Evolutionary conservation across 371 early-diverging fungal genomes (phyloP), one percentile per base, ranked within the genome.

Genomic region (Coemansia sp.): DNA sequence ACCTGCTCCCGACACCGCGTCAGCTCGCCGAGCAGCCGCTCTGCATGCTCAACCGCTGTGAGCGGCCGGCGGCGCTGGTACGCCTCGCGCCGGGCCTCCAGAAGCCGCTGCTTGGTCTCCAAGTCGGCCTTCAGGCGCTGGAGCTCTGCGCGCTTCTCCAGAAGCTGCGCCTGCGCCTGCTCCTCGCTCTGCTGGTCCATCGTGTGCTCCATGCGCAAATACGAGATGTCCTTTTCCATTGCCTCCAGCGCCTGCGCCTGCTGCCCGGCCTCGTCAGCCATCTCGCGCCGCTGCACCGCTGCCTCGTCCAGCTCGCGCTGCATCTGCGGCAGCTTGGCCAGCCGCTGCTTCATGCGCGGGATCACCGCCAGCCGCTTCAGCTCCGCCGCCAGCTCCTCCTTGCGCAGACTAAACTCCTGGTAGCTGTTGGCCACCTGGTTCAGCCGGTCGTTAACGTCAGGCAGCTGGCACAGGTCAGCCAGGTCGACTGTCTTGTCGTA

Each of bases 401-500:
- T 76, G 40, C 64, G 59, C 20, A 66, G 55, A 14, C 54, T 58
- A 20, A 72, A 67, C 0, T 76, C 77, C 55, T 71, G 74, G 66
- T 77, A 77, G 42, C 53, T 61, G 50, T 77, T 77, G 47, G 78
- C 78, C 35, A 77, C 50, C 34, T 78, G 71, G 62, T 77, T 77
- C 34, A 77, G 57, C 35, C 78, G 45, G 56, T 77, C 78, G 48
- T 77, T 77, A 55, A 77, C 78, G 34, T 68, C 78, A 5, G 69
- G 62, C n/a, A 77, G 61, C 45, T 68, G 77, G 39, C 78, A 77
- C 14, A 77, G 54, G 62, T 77, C 78, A 0, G 78, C 78, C 39
- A 77, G 59, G 16, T 77, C 78, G 0, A 77, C 78, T 0, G 78
- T 77, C 38, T 69, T 77, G 57, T 77, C 72, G 63, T 77, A 77